Percentiles rank a stretch among this genome's conserved stretches.
phyloP scores from a whole-genome alignment of 179 eudicot species.

The Beta lomatogona region DNA sequence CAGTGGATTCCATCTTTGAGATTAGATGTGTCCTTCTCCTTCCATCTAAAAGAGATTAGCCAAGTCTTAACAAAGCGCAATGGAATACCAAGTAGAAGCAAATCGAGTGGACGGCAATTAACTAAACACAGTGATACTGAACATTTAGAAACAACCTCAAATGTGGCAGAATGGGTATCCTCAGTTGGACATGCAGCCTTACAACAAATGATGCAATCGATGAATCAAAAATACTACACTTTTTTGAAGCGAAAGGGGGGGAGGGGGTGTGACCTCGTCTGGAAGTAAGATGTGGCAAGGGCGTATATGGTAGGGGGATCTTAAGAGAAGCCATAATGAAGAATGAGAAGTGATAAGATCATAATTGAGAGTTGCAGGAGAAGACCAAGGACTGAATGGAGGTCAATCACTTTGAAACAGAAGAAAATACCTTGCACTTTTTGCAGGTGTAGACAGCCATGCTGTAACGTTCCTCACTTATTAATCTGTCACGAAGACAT shows the following conservation, averaged over 20 bases:
- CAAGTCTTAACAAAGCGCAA: neutral
- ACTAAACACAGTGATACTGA: neutral
- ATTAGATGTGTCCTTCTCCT: neutral
- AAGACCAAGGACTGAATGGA: neutral
- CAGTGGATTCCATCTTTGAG: neutral
- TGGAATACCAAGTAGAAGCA: neutral
- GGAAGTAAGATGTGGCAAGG: too few relatives aligned
- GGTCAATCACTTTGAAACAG: conserved; percentile 6
- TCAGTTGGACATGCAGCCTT: neutral
- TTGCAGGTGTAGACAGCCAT: conserved; percentile 98
- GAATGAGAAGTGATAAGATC: too few relatives aligned
- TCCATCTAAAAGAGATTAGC: neutral
- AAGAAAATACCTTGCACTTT: conserved; percentile 79
- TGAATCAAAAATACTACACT: neutral
- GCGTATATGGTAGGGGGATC: too few relatives aligned
- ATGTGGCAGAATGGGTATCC: too few relatives aligned
- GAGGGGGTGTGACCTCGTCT: too few relatives aligned
- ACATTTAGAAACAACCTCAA: neutral
- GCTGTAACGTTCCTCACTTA: conserved; percentile 83
- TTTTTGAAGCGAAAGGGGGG: neutral
- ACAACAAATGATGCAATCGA: neutral
- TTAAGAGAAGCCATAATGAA: too few relatives aligned
- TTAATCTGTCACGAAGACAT: conserved; percentile 85
- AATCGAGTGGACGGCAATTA: neutral
- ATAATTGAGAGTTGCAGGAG: neutral